A percentile compares a stretch with the other conserved stretches of the same genome.
phyloP scores from a whole-genome alignment of 2,329 filamentous ascomycete species.

The Zasmidium angulare region DNA sequence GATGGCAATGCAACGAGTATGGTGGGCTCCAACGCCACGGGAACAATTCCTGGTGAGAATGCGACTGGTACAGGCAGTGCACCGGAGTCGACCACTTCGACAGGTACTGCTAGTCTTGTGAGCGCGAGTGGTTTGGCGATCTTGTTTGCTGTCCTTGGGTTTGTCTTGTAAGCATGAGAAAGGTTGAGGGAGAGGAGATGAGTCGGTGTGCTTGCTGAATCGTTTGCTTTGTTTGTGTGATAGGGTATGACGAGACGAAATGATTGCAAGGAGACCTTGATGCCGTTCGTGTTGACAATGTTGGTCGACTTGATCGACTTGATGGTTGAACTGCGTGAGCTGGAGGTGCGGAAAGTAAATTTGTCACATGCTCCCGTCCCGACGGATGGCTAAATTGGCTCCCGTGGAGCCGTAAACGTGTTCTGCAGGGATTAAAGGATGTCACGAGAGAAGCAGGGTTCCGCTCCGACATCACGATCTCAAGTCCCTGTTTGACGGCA shows the following conservation, averaged over 20 bases:
- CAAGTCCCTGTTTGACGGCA: not conserved
- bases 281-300: too few species aligned
- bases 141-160: not conserved
- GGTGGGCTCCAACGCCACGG: slow-evolving; percentile 22
- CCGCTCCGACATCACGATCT: not conserved
- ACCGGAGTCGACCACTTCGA: not conserved
- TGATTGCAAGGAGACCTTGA: too few species aligned
- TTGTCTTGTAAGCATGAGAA: not conserved
- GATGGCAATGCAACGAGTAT: slow-evolving; percentile 18
- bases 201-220: too few species aligned
- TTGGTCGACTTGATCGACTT: too few species aligned
- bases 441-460: slow-evolving; percentile 3
- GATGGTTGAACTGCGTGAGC: too few species aligned
- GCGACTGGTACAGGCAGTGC: slow-evolving; percentile 4
- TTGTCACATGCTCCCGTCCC: not conserved
- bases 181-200: too few species aligned
- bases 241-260: too few species aligned
- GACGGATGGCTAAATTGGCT: not conserved
- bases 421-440: not conserved
- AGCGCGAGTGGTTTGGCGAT: not conserved
- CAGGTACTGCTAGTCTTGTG: not conserved
- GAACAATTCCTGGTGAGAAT: slow-evolving; percentile 14
- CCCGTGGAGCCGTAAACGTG: not conserved
- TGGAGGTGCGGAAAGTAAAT: not conserved
- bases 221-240: too few species aligned